A percentile compares a stretch with the other conserved stretches of the same genome.
Conservation (phyloP, 208 protist species). For the Trypanosoma melophagium region DNA sequence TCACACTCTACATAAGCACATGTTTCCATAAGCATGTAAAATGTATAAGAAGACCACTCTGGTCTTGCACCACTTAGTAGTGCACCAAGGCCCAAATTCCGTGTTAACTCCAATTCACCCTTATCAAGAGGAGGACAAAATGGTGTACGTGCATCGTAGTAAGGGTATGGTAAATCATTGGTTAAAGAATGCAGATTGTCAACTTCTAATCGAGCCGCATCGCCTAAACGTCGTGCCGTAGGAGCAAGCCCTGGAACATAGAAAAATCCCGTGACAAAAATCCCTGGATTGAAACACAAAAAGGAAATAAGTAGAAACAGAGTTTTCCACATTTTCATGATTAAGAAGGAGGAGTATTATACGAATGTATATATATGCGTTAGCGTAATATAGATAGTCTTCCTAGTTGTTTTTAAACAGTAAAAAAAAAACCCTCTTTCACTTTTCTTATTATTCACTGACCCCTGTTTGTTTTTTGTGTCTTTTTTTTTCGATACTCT, state of each 20-base stretch:
- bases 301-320: not conserved
- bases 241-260: slow-evolving; percentile 15
- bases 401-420: too few relatives aligned
- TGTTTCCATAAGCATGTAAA: slow-evolving; percentile 10
- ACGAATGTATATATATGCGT: too few relatives aligned
- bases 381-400: too few relatives aligned
- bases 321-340: too few relatives aligned
- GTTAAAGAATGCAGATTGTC: slow-evolving; percentile 4
- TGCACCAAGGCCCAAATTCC: slow-evolving; percentile 45
- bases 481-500: too few relatives aligned
- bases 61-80: slow-evolving; percentile 88
- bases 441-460: too few relatives aligned
- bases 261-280: not conserved
- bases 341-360: too few relatives aligned
- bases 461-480: too few relatives aligned
- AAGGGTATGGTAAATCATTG: slow-evolving; percentile 11
- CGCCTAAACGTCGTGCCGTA: not conserved
- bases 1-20: not conserved
- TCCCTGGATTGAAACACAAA: not conserved
- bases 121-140: slow-evolving; percentile 16
- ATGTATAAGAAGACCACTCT: slow-evolving; percentile 74
- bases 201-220: slow-evolving; percentile 6
- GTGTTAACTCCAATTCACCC: not conserved
- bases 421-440: too few relatives aligned
- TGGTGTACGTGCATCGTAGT: slow-evolving; percentile 1